Evolutionary conservation across 2,329 filamentous ascomycete species (phyloP), one percentile per base, ranked within the genome.

Genomic region (Pseudogymnoascus sp.): DNA sequence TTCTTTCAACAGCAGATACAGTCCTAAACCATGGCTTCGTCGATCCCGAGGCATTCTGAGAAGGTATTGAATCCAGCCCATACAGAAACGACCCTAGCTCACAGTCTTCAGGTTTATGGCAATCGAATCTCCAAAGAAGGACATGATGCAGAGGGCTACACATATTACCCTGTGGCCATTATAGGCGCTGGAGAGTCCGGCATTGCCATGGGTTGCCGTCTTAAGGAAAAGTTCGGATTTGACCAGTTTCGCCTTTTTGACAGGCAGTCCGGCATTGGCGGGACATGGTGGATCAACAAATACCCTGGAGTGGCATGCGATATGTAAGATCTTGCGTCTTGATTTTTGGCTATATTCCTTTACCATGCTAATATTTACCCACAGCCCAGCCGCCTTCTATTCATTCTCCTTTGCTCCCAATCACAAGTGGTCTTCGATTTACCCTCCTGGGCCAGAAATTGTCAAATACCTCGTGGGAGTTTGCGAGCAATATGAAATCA

Each of bases 191-290:
- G 83, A 5, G 80, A 82, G 64, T 82, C 81, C 1, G 83, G 82
- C 2, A 82, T 86, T 67, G 82, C 82, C 5, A 80, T 83, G 77
- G 83, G 77, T n/a, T 82, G 79, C 65, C 76, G 78, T 52, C 67
- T 86, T 63, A 84, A 83, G 66, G 74, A 80, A 52, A 73, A 75
- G 37, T 74, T 84, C 10, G 79, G 78, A 1, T 81, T 80, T 64
- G 80, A 83, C 67, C 81, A 85, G 61, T 85, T 85, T 68, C 74
- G 80, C 36, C 77, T 86, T 64, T 83, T 84, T 64, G 83, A 85
- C 1, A 74, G 82, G 35, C 79, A 82, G 65, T 75, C 78, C 8
- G 82, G 80, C 2, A 77, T 85, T 64, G 83, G 82, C 29, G 82
- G 82, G 7, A 83, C 82, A 5, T 86, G 83, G 83, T 83, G 79